Percentiles rank a stretch among this genome's conserved stretches.
Evolutionary conservation across 2,329 filamentous ascomycete species (phyloP).

Genomic region (Exserohilum turcica): DNA sequence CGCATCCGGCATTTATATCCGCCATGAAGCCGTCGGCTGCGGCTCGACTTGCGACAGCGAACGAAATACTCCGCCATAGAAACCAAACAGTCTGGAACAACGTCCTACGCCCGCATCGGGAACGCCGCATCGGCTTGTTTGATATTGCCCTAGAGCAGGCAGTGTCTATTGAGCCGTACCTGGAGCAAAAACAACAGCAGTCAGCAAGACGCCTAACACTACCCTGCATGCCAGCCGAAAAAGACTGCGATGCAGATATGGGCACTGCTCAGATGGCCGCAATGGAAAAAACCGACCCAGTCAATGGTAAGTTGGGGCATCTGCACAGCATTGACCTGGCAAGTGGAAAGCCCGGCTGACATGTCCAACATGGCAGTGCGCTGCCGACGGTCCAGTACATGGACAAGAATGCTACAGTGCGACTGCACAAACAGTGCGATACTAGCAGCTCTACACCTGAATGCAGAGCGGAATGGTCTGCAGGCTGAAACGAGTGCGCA

Average conservation of each 20-base stretch:
- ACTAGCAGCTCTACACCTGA: constrained; percentile 8
- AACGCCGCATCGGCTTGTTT: constrained; percentile 6
- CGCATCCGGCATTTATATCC: constrained; percentile 3
- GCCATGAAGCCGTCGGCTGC: constrained; percentile 22
- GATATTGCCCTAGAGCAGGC: not conserved
- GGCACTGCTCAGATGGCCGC: not conserved
- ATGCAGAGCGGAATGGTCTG: not conserved
- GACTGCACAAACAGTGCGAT: constrained; percentile 8
- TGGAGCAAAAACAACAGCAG: not conserved
- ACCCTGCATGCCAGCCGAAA: not conserved
- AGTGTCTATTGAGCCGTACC: not conserved
- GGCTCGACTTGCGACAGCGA: constrained; percentile 16
- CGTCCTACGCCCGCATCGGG: not conserved
- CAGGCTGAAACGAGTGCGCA: not conserved
- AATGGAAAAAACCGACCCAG: not conserved
- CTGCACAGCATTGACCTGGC: not conserved
- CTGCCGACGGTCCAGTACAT: constrained; percentile 1
- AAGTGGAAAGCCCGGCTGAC: constrained; percentile 1
- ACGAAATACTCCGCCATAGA: constrained; percentile 17
- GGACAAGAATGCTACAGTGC: not conserved
- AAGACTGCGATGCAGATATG: not conserved
- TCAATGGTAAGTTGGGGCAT: constrained; percentile 4
- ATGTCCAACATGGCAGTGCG: not conserved
- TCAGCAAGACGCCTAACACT: not conserved
- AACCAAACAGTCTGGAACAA: constrained; percentile 9